Conservation (phyloP, 176 grass and related monocot species). For the Thinopyrum elongatum region DNA sequence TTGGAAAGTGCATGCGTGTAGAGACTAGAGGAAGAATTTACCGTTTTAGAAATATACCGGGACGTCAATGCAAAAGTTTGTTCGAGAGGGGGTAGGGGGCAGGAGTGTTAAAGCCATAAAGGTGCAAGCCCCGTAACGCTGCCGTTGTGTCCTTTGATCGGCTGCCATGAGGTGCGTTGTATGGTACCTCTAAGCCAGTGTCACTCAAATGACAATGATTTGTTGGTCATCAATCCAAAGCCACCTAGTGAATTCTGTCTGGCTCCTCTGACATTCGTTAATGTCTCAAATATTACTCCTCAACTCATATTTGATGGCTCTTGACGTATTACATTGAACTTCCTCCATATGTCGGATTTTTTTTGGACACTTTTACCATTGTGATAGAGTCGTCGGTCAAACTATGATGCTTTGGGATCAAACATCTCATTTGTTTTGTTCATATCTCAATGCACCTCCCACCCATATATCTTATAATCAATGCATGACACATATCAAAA, state of each 20-base stretch:
- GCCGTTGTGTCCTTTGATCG: slow-evolving; percentile 10
- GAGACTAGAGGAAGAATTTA: background rate
- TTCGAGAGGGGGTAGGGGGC: background rate
- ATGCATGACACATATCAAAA: background rate
- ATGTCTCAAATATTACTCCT: background rate
- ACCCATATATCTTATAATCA: background rate
- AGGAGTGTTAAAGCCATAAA: slow-evolving; percentile 25
- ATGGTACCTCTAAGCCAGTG: background rate
- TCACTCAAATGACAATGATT: background rate
- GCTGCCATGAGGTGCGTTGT: background rate
- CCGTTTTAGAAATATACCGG: background rate
- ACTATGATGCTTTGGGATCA: background rate
- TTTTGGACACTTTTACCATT: background rate
- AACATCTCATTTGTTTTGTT: background rate
- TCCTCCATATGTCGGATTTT: background rate
- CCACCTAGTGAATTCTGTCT: background rate
- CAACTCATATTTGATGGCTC: background rate
- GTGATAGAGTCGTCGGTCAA: background rate
- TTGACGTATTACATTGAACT: background rate
- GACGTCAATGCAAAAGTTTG: background rate
- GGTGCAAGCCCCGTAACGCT: slow-evolving; percentile 26
- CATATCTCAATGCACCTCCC: background rate
- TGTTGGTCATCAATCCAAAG: background rate
- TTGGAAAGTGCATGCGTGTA: background rate
- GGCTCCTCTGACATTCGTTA: background rate